Conservation (phyloP, 306 rosid genomes). For the Rosa chinensis region DNA sequence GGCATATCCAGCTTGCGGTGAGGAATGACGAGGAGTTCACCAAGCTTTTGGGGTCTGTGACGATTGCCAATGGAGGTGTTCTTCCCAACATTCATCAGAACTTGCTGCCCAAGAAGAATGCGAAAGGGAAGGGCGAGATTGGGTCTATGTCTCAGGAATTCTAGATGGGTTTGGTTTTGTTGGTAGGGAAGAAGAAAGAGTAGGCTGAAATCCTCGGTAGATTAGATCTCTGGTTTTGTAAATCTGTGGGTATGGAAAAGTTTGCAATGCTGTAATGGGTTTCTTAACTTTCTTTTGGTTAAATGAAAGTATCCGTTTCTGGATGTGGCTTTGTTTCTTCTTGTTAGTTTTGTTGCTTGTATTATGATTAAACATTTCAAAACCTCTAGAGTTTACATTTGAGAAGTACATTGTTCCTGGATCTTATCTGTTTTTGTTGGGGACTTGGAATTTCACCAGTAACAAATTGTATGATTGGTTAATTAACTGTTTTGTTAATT, state of each 20-base stretch:
- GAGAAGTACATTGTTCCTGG: too few relatives aligned
- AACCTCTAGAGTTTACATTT: too few relatives aligned
- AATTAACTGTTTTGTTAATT: too few relatives aligned
- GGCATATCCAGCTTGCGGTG: constrained; percentile 78
- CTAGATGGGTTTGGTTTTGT: constrained; percentile 13
- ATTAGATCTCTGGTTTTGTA: background rate
- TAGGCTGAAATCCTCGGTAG: background rate
- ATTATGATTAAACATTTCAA: too few relatives aligned
- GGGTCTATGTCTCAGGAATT: constrained; percentile 70
- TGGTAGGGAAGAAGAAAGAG: background rate
- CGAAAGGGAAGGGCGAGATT: constrained; percentile 58
- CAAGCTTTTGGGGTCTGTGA: constrained; percentile 61
- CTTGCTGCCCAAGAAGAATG: constrained; percentile 55
- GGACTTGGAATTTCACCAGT: too few relatives aligned
- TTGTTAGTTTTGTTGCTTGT: background rate
- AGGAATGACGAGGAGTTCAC: constrained; percentile 63
- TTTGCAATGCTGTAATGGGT: background rate
- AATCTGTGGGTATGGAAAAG: background rate
- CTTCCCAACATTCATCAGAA: constrained; percentile 59
- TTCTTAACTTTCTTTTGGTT: background rate
- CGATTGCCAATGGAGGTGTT: constrained; percentile 61
- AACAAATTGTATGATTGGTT: too few relatives aligned
- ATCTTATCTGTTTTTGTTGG: too few relatives aligned
- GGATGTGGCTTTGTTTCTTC: background rate
- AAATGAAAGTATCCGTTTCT: background rate